Evolutionary conservation across 305 asterid species (phyloP), one percentile per base, ranked within the genome.

Genomic region (Fraxinus platypoda): DNA sequence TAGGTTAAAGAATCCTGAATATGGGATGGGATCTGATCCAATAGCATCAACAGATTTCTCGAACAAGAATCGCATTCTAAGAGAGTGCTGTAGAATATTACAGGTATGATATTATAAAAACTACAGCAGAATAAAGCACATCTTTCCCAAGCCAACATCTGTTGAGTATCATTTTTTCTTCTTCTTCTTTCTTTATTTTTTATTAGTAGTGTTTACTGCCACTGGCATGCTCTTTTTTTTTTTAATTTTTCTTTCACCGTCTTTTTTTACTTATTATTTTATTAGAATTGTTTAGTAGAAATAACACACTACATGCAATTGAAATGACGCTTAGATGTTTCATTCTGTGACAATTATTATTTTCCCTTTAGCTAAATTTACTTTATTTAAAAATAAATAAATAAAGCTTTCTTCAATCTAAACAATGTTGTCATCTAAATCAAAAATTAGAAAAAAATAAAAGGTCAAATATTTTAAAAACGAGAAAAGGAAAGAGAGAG

Each of bases 21-120:
- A 5, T 54, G 71, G 71, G 71, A 62, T 23, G 71, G 71, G 71
- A 62, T 62, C 71, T 62, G 71, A 62, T 62, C 71, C 71, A 62
- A 21, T 62, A 62, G 71, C 71, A 21, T 62, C 11, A 21, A 62
- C 31, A 23, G 30, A 59, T 62, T 62, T 62, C 15, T 62, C 13
- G 15, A 62, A 8, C 71, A 19, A 62, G 71, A 62, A 62, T 62
- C 71, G 71, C 71, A 62, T 62, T 62, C 71, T 62, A 62, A 54
- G 25, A 54, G 71, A 21, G 71, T 62, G 71, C 31, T 7, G n/a
- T 23, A 62, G 31, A 62, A 62, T 62, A 62, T 4, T 21, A 62
- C 7, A 62, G 28, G 71, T 62, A 21, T 19, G 28, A 57, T 19
- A 57, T 57, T 19, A 57, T 62, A 23, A 13, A 62, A 19, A 62